These are phyloP conservation scores for Talaromyces proteolyticus DNA, from an alignment of 495 filamentous ascomycete species.

Conservation along the genomic window DNA sequence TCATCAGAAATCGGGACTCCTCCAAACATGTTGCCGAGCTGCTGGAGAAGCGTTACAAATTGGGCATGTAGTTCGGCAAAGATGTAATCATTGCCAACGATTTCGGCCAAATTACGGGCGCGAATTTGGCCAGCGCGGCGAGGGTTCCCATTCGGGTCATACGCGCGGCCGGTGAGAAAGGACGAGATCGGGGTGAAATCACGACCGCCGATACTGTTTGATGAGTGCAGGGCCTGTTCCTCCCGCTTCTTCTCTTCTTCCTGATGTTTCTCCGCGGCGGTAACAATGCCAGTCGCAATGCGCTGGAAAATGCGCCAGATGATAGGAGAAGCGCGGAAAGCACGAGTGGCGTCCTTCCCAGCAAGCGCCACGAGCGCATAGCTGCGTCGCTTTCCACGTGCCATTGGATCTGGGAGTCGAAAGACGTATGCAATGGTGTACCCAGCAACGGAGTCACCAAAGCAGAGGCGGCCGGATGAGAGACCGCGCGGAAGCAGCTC, in stretches of 20 bases:
- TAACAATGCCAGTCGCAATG: slow-evolving; percentile 70
- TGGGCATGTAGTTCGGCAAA: slow-evolving; percentile 80
- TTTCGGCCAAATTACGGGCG: slow-evolving; percentile 74
- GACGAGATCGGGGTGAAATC: slow-evolving; percentile 54
- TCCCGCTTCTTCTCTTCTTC: slow-evolving; percentile 41
- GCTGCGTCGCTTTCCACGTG: slow-evolving; percentile 76
- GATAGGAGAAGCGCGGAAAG: slow-evolving; percentile 68
- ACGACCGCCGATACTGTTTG: slow-evolving; percentile 18
- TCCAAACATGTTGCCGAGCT: slow-evolving; percentile 51
- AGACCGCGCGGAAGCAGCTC: slow-evolving; percentile 76
- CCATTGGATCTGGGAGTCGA: slow-evolving; percentile 80
- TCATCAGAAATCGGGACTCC: slow-evolving; percentile 38
- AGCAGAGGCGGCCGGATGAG: slow-evolving; percentile 75
- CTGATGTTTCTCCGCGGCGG: slow-evolving; percentile 49
- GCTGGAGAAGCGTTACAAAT: slow-evolving; percentile 69
- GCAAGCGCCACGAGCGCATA: slow-evolving; percentile 84
- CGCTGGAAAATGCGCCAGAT: slow-evolving; percentile 71
- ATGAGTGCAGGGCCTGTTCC: slow-evolving; percentile 20
- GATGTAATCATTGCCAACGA: slow-evolving; percentile 79
- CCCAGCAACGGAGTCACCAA: slow-evolving; percentile 74
- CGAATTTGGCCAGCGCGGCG: slow-evolving; percentile 50
- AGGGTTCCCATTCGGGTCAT: slow-evolving; percentile 52
- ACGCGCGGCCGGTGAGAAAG: slow-evolving; percentile 55
- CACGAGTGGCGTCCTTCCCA: slow-evolving; percentile 63
- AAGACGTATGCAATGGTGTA: slow-evolving; percentile 94